Conservation (phyloP, 2,329 filamentous ascomycete species). For the Fusarium mangiferae region DNA sequence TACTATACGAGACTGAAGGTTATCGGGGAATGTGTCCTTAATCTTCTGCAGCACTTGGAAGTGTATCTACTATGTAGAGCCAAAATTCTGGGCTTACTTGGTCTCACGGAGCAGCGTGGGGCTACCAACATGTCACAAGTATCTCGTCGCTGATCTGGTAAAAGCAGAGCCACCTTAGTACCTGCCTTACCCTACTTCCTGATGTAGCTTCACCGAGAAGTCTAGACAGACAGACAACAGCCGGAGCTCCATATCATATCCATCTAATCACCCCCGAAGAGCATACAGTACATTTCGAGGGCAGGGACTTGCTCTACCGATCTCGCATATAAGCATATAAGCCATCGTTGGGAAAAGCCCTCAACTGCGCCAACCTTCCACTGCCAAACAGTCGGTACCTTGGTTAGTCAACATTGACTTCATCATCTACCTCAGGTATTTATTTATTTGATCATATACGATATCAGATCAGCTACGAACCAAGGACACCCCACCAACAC, state of each 20-base stretch:
- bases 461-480: neutral
- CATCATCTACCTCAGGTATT: neutral
- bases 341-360: slow-evolving; percentile 8
- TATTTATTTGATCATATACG: neutral
- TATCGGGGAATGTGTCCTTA: neutral
- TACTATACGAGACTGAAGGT: neutral
- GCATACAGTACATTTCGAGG: neutral
- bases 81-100: neutral
- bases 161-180: neutral
- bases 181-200: neutral
- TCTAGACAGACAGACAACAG: neutral
- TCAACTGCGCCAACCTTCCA: neutral
- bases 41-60: neutral
- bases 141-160: neutral
- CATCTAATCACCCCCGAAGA: neutral
- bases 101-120: slow-evolving; percentile 14
- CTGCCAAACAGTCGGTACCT: neutral
- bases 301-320: neutral
- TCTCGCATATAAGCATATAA: neutral
- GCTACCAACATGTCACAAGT: neutral
- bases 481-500: neutral
- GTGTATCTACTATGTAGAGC: neutral
- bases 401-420: neutral
- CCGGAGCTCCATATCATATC: neutral
- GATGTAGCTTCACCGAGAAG: slow-evolving; percentile 12